Conservation (phyloP, 2,329 filamentous ascomycete genomes). For the Diaporthe ampelina region DNA sequence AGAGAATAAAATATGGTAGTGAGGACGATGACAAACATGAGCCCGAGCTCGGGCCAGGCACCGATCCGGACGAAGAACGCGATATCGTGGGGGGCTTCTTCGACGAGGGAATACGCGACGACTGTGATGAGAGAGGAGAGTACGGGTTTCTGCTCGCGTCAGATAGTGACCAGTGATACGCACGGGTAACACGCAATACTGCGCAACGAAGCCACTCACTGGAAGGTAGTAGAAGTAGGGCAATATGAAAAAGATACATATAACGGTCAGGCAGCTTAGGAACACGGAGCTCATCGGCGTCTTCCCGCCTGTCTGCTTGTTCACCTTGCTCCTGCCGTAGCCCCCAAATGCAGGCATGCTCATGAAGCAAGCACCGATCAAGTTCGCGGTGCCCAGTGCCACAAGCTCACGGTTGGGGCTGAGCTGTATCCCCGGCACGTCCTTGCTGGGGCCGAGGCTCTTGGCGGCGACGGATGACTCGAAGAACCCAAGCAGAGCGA, state of each 20-base stretch:
- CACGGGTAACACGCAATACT: neutral
- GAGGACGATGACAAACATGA: conserved; percentile 92
- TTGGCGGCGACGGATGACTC: conserved; percentile 97
- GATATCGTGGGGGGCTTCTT: conserved; percentile 95
- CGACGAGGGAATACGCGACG: conserved; percentile 93
- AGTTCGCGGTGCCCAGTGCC: conserved; percentile 89
- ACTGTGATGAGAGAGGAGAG: conserved; percentile 95
- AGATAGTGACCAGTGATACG: neutral
- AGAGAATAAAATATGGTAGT: conserved; percentile 96
- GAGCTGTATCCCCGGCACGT: conserved; percentile 83
- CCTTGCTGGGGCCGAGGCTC: conserved; percentile 79
- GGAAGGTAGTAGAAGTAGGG: conserved; percentile 96
- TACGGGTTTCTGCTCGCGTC: conserved; percentile 82
- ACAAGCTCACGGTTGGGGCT: conserved; percentile 95
- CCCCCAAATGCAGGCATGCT: conserved; percentile 94
- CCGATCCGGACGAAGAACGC: conserved; percentile 88
- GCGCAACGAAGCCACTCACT: conserved; percentile 68
- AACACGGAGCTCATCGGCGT: conserved; percentile 96
- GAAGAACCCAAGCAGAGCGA: conserved; percentile 97
- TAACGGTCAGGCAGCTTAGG: conserved; percentile 83
- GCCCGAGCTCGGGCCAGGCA: conserved; percentile 85
- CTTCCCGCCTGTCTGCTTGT: conserved; percentile 89
- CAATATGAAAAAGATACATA: conserved; percentile 85
- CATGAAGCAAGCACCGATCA: conserved; percentile 94
- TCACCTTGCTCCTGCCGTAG: conserved; percentile 96